Conservation (phyloP, 768 basidiomycete genomes). For the Phaffia tasmanica region DNA sequence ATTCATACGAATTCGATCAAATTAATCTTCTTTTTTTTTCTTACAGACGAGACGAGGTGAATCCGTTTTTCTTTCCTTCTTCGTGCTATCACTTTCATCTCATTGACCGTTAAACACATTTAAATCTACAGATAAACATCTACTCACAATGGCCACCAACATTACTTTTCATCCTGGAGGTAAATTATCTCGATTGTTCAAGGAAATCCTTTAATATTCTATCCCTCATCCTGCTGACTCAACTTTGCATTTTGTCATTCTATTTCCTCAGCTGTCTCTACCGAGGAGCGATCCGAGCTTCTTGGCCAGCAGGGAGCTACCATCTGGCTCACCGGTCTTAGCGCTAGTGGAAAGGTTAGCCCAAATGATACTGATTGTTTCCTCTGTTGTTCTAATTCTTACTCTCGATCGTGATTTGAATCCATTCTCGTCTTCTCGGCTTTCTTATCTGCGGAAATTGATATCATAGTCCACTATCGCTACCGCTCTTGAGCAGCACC, state of each 20-base stretch:
- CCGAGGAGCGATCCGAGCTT: slow-evolving; percentile 54
- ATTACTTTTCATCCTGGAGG: slow-evolving; percentile 42
- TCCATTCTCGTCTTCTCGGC: slow-evolving; percentile 18
- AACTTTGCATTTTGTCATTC: not conserved
- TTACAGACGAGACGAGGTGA: too few relatives aligned
- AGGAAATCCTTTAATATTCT: not conserved
- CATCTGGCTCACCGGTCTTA: slow-evolving; percentile 93
- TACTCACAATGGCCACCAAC: slow-evolving; percentile 38
- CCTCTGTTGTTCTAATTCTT: not conserved
- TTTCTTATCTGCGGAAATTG: not conserved
- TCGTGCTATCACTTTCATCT: too few relatives aligned
- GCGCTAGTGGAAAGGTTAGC: slow-evolving; percentile 80
- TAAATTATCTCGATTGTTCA: slow-evolving; percentile 19
- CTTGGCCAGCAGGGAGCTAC: slow-evolving; percentile 77
- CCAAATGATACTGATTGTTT: not conserved
- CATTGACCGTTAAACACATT: too few relatives aligned
- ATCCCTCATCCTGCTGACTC: not conserved
- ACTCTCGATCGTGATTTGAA: not conserved
- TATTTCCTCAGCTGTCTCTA: slow-evolving; percentile 51
- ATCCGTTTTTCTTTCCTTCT: too few relatives aligned
- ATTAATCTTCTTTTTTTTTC: too few relatives aligned
- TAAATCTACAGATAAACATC: too few relatives aligned
- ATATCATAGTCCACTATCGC: slow-evolving; percentile 79
- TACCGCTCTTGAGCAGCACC: slow-evolving; percentile 89
- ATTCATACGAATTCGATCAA: too few relatives aligned